Conservation (phyloP, 306 rosid genomes). For the Myrica gale region DNA sequence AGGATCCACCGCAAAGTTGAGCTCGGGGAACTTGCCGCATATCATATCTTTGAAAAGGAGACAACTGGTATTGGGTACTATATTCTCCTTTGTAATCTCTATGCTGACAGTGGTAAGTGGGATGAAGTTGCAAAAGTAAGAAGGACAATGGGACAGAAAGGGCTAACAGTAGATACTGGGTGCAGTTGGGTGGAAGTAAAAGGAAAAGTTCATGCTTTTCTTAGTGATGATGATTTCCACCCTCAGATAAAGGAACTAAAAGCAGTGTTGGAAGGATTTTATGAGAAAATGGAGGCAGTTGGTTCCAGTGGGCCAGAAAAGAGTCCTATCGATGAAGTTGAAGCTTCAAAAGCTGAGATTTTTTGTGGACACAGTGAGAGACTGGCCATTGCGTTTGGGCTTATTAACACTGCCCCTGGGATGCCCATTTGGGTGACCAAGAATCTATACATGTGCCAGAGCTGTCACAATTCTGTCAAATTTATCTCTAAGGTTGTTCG, state of each 20-base stretch:
- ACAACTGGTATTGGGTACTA: constrained; percentile 65
- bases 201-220: constrained; percentile 87
- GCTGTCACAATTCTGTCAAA: constrained; percentile 66
- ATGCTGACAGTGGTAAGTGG: constrained; percentile 67
- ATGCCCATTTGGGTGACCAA: constrained; percentile 81
- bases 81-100: constrained; percentile 69
- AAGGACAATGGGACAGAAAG: constrained; percentile 66
- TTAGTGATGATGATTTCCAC: constrained; percentile 65
- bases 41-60: constrained; percentile 56
- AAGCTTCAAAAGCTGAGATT: constrained; percentile 81
- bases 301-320: constrained; percentile 40
- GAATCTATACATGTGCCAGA: constrained; percentile 82
- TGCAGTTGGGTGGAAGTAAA: constrained; percentile 92
- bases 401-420: constrained; percentile 80
- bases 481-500: constrained; percentile 74
- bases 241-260: constrained; percentile 63
- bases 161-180: constrained; percentile 76
- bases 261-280: constrained; percentile 63
- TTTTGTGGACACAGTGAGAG: constrained; percentile 94
- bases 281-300: constrained; percentile 62
- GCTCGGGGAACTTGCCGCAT: constrained; percentile 82
- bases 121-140: constrained; percentile 67
- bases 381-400: constrained; percentile 71
- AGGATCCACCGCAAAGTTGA: constrained; percentile 65
- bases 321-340: constrained; percentile 39